Conservation (phyloP, 2,329 filamentous ascomycete genomes). For the Diaporthe australafricana region DNA sequence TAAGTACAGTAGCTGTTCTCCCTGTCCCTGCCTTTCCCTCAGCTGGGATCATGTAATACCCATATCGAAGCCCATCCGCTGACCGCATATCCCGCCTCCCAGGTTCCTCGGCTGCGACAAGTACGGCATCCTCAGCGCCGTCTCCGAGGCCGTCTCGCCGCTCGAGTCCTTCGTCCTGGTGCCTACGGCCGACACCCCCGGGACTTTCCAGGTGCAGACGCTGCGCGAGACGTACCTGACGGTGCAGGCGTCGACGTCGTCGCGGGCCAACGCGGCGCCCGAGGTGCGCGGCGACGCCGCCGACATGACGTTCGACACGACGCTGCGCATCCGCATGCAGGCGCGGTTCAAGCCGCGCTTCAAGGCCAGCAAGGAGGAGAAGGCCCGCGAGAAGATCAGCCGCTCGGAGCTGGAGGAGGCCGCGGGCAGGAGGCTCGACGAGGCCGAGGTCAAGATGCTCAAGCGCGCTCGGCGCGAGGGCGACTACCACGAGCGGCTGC, state of each 20-base stretch:
- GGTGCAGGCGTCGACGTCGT: slow-evolving; percentile 64
- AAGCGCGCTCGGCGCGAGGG: slow-evolving; percentile 88
- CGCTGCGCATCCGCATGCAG: slow-evolving; percentile 90
- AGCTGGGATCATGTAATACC: neutral
- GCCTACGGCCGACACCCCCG: slow-evolving; percentile 71
- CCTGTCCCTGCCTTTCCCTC: neutral
- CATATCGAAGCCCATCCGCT: neutral
- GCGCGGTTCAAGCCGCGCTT: slow-evolving; percentile 90
- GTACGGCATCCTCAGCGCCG: slow-evolving; percentile 81
- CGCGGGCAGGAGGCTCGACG: slow-evolving; percentile 79
- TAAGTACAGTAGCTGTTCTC: slow-evolving; percentile 54
- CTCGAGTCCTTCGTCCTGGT: slow-evolving; percentile 85
- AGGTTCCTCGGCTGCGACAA: slow-evolving; percentile 91
- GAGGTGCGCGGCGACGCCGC: slow-evolving; percentile 84
- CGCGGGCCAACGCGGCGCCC: slow-evolving; percentile 61
- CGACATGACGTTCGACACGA: slow-evolving; percentile 74
- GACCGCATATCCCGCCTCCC: neutral
- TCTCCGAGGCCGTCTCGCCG: slow-evolving; percentile 82
- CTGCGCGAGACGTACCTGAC: slow-evolving; percentile 77
- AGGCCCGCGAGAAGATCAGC: slow-evolving; percentile 86
- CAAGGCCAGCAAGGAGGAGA: slow-evolving; percentile 84
- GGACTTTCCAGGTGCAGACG: slow-evolving; percentile 81
- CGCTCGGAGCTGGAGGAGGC: slow-evolving; percentile 85
- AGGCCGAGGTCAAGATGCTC: slow-evolving; percentile 86
- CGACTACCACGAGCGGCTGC: slow-evolving; percentile 86